phyloP scores from a whole-genome alignment of 257 asterid genomes.

The Cynanchum wilfordii region DNA sequence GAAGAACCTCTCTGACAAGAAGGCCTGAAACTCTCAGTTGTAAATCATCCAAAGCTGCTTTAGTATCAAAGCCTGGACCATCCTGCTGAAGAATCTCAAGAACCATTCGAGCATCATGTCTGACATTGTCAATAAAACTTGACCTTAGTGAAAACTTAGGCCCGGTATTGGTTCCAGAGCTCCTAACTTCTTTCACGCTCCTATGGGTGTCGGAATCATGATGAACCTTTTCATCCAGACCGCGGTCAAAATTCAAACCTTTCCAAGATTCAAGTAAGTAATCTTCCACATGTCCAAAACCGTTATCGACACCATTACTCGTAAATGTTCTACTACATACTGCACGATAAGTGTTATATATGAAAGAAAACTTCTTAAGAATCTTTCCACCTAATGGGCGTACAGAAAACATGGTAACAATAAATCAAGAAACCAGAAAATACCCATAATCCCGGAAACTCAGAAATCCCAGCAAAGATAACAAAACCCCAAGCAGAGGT shows the following conservation, averaged over 20 bases:
- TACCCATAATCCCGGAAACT: conserved; percentile 1
- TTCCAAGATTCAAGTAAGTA: conserved; percentile 61
- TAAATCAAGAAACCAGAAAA: not conserved
- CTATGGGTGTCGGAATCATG: conserved; percentile 24
- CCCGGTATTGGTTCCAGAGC: conserved; percentile 15
- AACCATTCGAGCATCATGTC: conserved; percentile 47
- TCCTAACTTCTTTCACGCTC: conserved; percentile 14
- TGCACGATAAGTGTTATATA: not conserved
- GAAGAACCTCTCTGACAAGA: conserved; percentile 84
- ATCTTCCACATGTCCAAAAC: conserved; percentile 62
- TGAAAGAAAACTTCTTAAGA: not conserved
- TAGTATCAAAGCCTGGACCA: conserved; percentile 68
- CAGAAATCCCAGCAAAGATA: not conserved
- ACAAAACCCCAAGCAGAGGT: not conserved
- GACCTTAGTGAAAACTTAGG: conserved; percentile 34
- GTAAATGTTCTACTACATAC: conserved; percentile 4
- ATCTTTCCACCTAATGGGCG: not conserved
- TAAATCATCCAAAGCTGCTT: conserved; percentile 42
- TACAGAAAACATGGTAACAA: conserved; percentile 10
- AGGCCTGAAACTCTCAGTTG: conserved; percentile 66
- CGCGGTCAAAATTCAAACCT: conserved; percentile 31
- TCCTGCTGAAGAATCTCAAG: conserved; percentile 77
- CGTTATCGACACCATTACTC: conserved; percentile 50
- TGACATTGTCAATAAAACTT: conserved; percentile 43
- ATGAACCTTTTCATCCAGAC: conserved; percentile 32